Evolutionary conservation across 495 filamentous ascomycete species (phyloP).

Genomic region (Talaromyces nanjingensis): DNA sequence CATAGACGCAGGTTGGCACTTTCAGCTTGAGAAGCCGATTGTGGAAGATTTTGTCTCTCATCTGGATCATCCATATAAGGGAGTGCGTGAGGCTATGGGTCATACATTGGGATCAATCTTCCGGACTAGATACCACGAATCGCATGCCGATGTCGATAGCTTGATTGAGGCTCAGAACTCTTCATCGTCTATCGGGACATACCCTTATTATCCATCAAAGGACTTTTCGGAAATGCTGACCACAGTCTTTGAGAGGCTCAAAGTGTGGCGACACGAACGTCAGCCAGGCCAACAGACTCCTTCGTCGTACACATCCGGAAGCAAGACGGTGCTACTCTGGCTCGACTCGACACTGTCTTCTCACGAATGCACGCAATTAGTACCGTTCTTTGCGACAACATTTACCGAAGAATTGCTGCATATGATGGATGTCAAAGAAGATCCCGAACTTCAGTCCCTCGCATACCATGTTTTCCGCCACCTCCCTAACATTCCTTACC

Average conservation of each 20-base stretch:
- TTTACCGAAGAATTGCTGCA: constrained; percentile 89
- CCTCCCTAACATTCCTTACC: constrained; percentile 91
- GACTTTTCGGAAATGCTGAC: constrained; percentile 68
- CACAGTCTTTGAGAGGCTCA: constrained; percentile 72
- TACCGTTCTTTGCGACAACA: constrained; percentile 81
- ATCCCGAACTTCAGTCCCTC: constrained; percentile 87
- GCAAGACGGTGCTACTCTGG: constrained; percentile 95
- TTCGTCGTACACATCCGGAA: constrained; percentile 89
- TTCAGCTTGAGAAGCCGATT: constrained; percentile 86
- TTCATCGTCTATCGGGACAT: constrained; percentile 75
- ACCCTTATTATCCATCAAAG: constrained; percentile 68
- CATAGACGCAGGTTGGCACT: constrained; percentile 89
- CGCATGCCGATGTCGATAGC: constrained; percentile 66
- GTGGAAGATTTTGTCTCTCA: constrained; percentile 83
- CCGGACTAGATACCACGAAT: constrained; percentile 86
- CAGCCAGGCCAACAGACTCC: constrained; percentile 86
- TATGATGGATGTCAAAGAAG: constrained; percentile 99
- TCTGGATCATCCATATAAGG: constrained; percentile 96
- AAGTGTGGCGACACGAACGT: constrained; percentile 80
- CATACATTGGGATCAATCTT: constrained; percentile 80
- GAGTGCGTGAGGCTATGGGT: constrained; percentile 90
- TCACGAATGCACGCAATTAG: constrained; percentile 85
- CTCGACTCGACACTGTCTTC: constrained; percentile 85
- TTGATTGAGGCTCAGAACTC: constrained; percentile 73
- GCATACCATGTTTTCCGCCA: constrained; percentile 98